A percentile compares a stretch with the other conserved stretches of the same genome.
Conservation (phyloP, 2,329 filamentous ascomycete genomes). For the Aspergillus sp. region DNA sequence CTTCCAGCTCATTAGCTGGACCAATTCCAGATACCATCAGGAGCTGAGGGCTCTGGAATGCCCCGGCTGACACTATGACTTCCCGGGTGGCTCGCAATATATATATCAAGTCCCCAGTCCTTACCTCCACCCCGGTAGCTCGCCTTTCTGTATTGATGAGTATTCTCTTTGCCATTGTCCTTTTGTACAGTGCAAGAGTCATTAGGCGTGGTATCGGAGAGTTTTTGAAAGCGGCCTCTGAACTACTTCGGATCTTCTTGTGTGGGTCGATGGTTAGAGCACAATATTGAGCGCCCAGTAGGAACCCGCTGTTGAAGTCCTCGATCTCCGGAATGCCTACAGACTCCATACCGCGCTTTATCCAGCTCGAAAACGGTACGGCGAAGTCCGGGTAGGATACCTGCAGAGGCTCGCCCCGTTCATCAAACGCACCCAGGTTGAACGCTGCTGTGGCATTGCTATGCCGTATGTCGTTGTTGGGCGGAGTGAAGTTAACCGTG, state of each 20-base stretch:
- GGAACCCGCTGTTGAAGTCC: constrained; percentile 48
- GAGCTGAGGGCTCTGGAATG: constrained; percentile 57
- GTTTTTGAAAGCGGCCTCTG: constrained; percentile 42
- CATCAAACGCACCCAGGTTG: constrained; percentile 32
- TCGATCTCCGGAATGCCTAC: constrained; percentile 42
- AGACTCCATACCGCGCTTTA: constrained; percentile 38
- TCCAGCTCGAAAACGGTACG: constrained; percentile 43
- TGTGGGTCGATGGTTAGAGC: constrained; percentile 43
- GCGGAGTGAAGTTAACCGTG: constrained; percentile 32
- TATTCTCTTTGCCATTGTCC: constrained; percentile 50
- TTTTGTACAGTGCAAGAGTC: constrained; percentile 46
- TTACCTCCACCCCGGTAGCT: constrained; percentile 51
- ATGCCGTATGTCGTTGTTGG: constrained; percentile 18
- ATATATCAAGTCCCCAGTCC: constrained; percentile 41
- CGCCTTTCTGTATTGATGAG: constrained; percentile 52
- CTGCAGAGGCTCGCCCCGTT: constrained; percentile 40
- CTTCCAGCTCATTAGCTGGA: constrained; percentile 30
- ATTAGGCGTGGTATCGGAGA: background rate
- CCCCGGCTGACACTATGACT: constrained; percentile 53
- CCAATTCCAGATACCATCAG: constrained; percentile 56
- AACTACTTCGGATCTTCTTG: constrained; percentile 53
- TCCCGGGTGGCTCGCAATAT: constrained; percentile 53
- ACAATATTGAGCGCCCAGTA: constrained; percentile 51
- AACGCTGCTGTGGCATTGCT: constrained; percentile 28
- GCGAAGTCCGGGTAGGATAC: constrained; percentile 47